These are phyloP conservation scores for Saccharomycopsis sp. DNA, from an alignment of 805 yeast genomes.

Conservation along the genomic window DNA sequence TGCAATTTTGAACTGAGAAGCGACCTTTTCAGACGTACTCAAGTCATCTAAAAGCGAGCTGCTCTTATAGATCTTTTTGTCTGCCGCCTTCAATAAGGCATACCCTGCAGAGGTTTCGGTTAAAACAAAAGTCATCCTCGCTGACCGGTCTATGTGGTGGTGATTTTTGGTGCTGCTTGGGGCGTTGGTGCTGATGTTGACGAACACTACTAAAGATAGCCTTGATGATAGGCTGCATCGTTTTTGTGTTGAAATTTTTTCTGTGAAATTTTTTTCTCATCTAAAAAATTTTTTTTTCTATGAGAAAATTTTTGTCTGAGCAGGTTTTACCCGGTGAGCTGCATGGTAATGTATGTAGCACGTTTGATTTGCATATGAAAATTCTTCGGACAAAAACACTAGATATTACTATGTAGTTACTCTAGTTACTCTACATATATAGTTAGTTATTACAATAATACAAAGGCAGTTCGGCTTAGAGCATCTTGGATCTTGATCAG, in stretches of 20 bases:
- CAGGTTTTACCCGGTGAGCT: background rate
- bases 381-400: background rate
- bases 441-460: too few relatives aligned
- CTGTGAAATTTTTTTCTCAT: background rate
- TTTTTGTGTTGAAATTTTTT: background rate
- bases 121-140: slow-evolving; percentile 72
- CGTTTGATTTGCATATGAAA: background rate
- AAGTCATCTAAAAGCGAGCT: slow-evolving; percentile 67
- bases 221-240: background rate
- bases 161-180: background rate
- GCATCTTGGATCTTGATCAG: too few relatives aligned
- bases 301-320: background rate
- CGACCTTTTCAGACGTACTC: slow-evolving; percentile 75
- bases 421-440: too few relatives aligned
- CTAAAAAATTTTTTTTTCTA: too few relatives aligned
- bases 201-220: background rate
- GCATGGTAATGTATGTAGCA: background rate
- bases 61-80: slow-evolving; percentile 92
- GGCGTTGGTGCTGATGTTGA: background rate
- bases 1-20: slow-evolving; percentile 86
- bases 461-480: too few relatives aligned
- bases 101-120: slow-evolving; percentile 99
- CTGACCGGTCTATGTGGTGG: background rate
- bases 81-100: slow-evolving; percentile 94
- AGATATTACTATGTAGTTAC: too few relatives aligned